Evolutionary conservation across 1,284 basidiomycete species (phyloP), one percentile per base, ranked within the genome.

Genomic region (Heliocybe sulcata): DNA sequence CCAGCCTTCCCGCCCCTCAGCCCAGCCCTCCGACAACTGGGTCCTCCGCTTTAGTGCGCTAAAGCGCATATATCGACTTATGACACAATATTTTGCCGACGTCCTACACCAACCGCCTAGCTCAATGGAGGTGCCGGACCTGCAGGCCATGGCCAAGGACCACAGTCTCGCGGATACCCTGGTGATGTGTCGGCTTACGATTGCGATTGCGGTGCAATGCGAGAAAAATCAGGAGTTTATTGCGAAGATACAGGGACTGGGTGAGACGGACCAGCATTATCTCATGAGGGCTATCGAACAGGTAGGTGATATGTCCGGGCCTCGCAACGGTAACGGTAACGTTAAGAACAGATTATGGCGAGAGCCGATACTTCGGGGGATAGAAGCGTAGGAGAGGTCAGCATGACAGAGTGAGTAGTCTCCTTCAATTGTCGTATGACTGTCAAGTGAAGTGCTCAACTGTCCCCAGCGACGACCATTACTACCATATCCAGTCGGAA

Each of bases 131-230:
- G 87, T 91, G 1, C 91, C 91, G 2, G 85, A 92, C 71, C 71
- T 93, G 35, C 90, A 92, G 68, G 81, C 83, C 8, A 80, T 94
- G 60, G 91, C 92, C 19, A 88, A 91, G 68, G 85, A 89, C 63
- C 70, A 81, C 59, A 80, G 83, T 63, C 63, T 82, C 3, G 60
- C 68, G n/a, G 86, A 90, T 35, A 84, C 86, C 0, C 77, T 91
- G 54, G 76, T 82, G 22, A 78, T 95, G 69, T 92, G 90, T 63
- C 81, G 90, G 57, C 77, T 98, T 35, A 91, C 92, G 1, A 90
- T 98, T 51, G 92, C 91, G 3, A 93, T 98, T 60, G 91, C 94
- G 0, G 94, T 97, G 1, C 91, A 97, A 65, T 92, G 90, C 66
- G 87, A 91, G 67, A 81, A 81, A 69, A 93, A 92, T 63, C 82